Conservation (phyloP, 2,329 filamentous ascomycete species). For the Diaporthe citriasiana region DNA sequence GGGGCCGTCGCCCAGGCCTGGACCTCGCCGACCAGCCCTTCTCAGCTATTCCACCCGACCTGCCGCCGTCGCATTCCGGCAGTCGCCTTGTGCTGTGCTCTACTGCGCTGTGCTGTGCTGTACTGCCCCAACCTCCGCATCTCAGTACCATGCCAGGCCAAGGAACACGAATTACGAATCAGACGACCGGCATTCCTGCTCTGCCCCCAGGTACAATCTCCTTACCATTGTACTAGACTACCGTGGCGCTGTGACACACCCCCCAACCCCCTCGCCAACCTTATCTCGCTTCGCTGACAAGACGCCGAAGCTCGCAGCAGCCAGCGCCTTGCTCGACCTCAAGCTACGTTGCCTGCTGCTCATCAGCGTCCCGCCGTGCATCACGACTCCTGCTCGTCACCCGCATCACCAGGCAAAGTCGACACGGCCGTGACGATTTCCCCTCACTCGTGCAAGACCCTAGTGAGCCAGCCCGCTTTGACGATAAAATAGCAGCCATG, state of each 20-base stretch:
- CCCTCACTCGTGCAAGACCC: conserved; percentile 8
- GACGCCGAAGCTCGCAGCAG: conserved; percentile 21
- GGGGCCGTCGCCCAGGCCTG: conserved; percentile 1
- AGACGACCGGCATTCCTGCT: conserved; percentile 15
- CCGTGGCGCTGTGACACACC: conserved; percentile 4
- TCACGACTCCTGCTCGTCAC: conserved; percentile 19
- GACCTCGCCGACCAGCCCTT: conserved; percentile 32
- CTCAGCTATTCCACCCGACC: conserved; percentile 18
- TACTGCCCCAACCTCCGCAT: conserved; percentile 30
- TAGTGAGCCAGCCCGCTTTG: neutral
- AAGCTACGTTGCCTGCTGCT: neutral
- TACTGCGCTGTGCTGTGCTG: neutral
- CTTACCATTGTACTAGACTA: neutral
- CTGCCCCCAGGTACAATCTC: neutral
- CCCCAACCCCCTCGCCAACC: conserved; percentile 25
- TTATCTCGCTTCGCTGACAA: conserved; percentile 31
- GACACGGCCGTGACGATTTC: neutral
- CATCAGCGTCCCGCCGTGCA: neutral
- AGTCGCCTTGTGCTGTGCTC: conserved; percentile 30
- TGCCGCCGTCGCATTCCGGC: conserved; percentile 33
- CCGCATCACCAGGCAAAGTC: neutral
- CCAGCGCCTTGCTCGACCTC: neutral
- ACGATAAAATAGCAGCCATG: neutral
- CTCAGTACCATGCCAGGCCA: conserved; percentile 17
- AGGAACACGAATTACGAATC: conserved; percentile 40